Conservation (phyloP, 768 basidiomycete species). For the Cyclocybe aegerita region DNA sequence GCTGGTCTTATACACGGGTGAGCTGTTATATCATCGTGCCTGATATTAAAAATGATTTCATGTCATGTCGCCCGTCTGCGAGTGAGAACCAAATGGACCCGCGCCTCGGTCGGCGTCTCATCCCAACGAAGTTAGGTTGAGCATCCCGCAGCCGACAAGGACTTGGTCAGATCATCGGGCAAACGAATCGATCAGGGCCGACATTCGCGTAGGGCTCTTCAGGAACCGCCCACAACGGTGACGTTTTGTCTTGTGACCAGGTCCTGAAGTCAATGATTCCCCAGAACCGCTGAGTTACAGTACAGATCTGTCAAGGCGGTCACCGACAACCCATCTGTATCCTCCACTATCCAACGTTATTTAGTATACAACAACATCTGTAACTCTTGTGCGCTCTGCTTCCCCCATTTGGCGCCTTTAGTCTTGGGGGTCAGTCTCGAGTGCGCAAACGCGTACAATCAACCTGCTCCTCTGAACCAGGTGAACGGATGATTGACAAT, state of each 20-base stretch:
- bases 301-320: too few species aligned
- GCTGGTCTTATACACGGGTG: slow-evolving; percentile 21
- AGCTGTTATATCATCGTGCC: slow-evolving; percentile 20
- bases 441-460: too few species aligned
- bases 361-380: too few species aligned
- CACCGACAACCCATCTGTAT: too few species aligned
- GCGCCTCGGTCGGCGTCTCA: slow-evolving; percentile 23
- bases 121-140: slow-evolving; percentile 14
- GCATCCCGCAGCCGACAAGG: slow-evolving; percentile 20
- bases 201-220: slow-evolving; percentile 4
- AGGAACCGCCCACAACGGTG: slow-evolving; percentile 12
- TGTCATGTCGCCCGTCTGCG: slow-evolving; percentile 15
- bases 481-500: too few species aligned
- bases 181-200: slow-evolving; percentile 20
- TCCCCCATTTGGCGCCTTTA: too few species aligned
- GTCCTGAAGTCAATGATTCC: too few species aligned
- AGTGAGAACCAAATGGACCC: slow-evolving; percentile 18
- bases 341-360: too few species aligned
- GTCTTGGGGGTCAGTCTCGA: too few species aligned
- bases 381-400: too few species aligned
- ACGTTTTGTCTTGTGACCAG: slow-evolving; percentile 11
- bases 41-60: slow-evolving; percentile 26
- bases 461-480: too few species aligned
- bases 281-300: too few species aligned
- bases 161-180: slow-evolving; percentile 18